Base-by-base conservation (phyloP, 1,284 basidiomycete genomes). In the Agroathelia rolfsii region DNA sequence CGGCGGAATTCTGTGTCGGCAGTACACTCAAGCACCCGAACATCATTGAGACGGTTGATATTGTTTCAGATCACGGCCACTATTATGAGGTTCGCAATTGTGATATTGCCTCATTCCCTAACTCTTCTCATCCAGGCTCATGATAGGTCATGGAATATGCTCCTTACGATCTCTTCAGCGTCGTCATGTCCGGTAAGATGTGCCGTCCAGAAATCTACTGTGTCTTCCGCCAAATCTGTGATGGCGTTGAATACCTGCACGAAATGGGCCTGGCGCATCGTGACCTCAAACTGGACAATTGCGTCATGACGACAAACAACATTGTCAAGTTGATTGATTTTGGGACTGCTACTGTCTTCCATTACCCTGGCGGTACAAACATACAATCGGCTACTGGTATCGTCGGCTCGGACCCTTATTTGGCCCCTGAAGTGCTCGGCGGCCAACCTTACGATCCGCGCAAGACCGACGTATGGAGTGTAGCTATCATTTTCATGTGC, bases 131-230 rank as follows among this genome's bases (percentile, higher is more conserved):
- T 37, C 28, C 24, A 36, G 33, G 34, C 37, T 28, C 40, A 38
- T 16, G 5, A 0, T 47, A 93, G 89, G 83, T 94, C 58, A 99
- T 99, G 95, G 93, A 98, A 61, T 98, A 96, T 50, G 95, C 95
- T 1, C 94, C 95, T 10, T 95, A 83, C 55, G 95, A 99, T 61
- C 76, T 99, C 33, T 99, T 99, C 66, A 89, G 84, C 37, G 92
- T 98, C 49, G 95, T 99, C 66, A 99, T 99, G 95, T 94, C 93
- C 19, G 88, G 90, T 43, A 94, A 90, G 63, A 99, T 99, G 95
- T 77, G 82, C 38, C 81, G 93, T 17, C 90, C 92, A 33, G 94
- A 99, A 59, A 94, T 96, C 41, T 97, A 97, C 65, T 99, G 95
- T 53, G 90, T 98, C 43, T 98, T 97, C 64, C 85, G 90, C 36